These are phyloP conservation scores for Plasmopara viticola DNA, from an alignment of 352 stramenopile species.

Conservation along the genomic window DNA sequence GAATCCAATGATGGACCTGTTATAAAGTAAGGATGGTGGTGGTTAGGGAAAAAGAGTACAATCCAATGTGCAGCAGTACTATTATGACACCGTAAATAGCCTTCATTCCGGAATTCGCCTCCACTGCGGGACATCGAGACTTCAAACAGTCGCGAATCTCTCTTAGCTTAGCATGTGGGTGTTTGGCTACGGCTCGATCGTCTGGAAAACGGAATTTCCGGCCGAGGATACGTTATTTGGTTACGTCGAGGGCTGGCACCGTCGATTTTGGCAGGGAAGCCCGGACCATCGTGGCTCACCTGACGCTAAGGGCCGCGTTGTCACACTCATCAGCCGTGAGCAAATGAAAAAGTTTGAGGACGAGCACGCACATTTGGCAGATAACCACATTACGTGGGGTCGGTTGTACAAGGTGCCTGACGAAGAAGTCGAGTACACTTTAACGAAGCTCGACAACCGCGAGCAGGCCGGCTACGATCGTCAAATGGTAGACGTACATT, in stretches of 20 bases:
- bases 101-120: constrained; percentile 32
- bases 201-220: constrained; percentile 73
- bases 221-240: constrained; percentile 60
- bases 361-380: constrained; percentile 53
- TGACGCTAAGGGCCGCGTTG: constrained; percentile 70
- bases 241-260: constrained; percentile 80
- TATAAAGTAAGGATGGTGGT: constrained; percentile 6
- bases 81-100: not conserved
- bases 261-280: constrained; percentile 87
- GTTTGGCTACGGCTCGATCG: constrained; percentile 80
- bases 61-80: not conserved
- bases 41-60: constrained; percentile 8
- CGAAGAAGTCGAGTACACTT: constrained; percentile 64
- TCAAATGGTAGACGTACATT: constrained; percentile 69
- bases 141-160: constrained; percentile 6
- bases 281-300: constrained; percentile 80
- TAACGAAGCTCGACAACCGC: constrained; percentile 78
- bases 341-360: constrained; percentile 73
- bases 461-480: constrained; percentile 82
- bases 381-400: constrained; percentile 76
- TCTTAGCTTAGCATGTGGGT: constrained; percentile 52
- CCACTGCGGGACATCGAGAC: constrained; percentile 11
- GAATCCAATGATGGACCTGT: not conserved
- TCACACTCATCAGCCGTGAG: constrained; percentile 78
- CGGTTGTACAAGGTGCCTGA: constrained; percentile 80